Evolutionary conservation across 2,329 filamentous ascomycete genomes (phyloP), one percentile per base, ranked within the genome.

Genomic region (Neofusicoccum sp.): DNA sequence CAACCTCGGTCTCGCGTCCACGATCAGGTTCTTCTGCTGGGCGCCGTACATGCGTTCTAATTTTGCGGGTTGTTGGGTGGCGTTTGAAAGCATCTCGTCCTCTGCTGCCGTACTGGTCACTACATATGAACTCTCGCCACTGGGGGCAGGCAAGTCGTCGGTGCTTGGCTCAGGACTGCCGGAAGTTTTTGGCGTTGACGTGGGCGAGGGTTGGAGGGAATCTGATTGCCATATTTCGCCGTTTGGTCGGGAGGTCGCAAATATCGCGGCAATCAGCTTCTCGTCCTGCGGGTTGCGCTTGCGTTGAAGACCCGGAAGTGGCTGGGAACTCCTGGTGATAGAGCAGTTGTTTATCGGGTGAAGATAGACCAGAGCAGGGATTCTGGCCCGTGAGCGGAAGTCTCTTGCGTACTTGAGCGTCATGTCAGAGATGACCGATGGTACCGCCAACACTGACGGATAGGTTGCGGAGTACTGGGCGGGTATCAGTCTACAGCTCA

Each of bases 271-370:
- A 20, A 99, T 88, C 4, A 99, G 84, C 68, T 92, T 91, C 76
- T 99, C 95, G 71, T 99, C 95, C 73, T 99, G 95, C 33, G 96
- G 90, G 69, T 93, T 98, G 44, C 93, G 87, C 70, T 96, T 95
- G 64, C 90, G 86, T 51, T 89, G 86, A 26, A 98, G 85, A 12
- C 95, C 95, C 1, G 93, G 89, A 61, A 93, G 81, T 0, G 95
- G 95, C 72, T 99, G 95, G 3, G 93, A 96, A 71, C 92, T 96
- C 71, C 95, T 85, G 1, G 93, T 97, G 65, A 99, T 96, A 26
- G 93, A 95, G 75, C 95, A 98, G 73, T 96, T 96, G 73, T 98
- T 99, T 68, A 97, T 82, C 0, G 91, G 91, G 74, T 99, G 95
- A n/a, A 97, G 85, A 74, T 99, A 99, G 24, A 92, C 92, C 40